A percentile compares a stretch with the other conserved stretches of the same genome.
Evolutionary conservation across 2,329 filamentous ascomycete genomes (phyloP).

Genomic region (Botrytis medusae): DNA sequence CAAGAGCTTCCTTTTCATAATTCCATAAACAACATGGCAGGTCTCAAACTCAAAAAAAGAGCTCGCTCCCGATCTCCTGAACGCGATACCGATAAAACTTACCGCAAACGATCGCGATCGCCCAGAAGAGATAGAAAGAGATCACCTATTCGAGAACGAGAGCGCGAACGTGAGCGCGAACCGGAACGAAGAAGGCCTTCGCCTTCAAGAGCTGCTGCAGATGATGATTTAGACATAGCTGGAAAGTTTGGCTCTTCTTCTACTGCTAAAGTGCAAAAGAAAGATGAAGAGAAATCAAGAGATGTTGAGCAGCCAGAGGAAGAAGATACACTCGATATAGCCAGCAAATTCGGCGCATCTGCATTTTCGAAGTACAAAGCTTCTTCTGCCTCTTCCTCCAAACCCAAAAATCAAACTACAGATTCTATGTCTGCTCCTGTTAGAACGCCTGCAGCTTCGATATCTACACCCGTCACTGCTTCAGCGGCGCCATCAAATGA

Average conservation of each 20-base stretch:
- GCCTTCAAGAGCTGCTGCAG: conserved; percentile 38
- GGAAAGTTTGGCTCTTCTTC: conserved; percentile 37
- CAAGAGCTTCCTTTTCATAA: background rate
- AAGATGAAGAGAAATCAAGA: conserved; percentile 21
- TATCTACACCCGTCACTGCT: conserved; percentile 22
- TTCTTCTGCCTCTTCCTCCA: background rate
- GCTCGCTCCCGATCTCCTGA: conserved; percentile 20
- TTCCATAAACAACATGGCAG: conserved; percentile 15
- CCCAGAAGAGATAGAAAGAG: conserved; percentile 44
- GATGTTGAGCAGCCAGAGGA: conserved; percentile 3
- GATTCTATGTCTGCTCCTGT: conserved; percentile 28
- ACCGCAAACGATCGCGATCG: conserved; percentile 22
- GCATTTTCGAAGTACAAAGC: conserved; percentile 20
- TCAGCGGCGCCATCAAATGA: conserved; percentile 47
- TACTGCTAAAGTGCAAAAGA: background rate
- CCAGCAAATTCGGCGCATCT: conserved; percentile 21
- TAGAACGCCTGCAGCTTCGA: conserved; percentile 29
- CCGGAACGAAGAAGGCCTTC: conserved; percentile 51
- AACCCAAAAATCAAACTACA: background rate
- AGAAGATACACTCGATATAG: conserved; percentile 20
- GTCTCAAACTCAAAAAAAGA: conserved; percentile 22
- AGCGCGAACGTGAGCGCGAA: conserved; percentile 42
- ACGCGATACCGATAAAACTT: conserved; percentile 18
- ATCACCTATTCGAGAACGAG: conserved; percentile 40
- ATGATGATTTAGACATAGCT: conserved; percentile 38